Base-by-base conservation (phyloP, 306 rosid genomes). In the Vicia sativa region DNA sequence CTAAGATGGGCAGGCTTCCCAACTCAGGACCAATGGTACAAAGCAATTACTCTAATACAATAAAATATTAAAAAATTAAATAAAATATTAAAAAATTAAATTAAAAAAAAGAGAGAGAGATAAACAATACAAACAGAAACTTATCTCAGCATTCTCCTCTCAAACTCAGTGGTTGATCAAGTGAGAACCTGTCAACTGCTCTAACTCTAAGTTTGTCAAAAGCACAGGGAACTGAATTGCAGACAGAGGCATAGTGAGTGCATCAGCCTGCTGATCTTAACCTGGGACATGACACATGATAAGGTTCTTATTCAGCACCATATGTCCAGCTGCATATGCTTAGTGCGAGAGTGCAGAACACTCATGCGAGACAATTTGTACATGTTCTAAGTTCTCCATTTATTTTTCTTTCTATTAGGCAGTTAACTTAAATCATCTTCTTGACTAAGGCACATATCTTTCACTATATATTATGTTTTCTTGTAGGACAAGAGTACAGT, bases 301-400 rank as follows among this genome's bases (percentile, higher is more conserved):
- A 50, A 50, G 28, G 29, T 28, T 50, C n/a, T 50, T 50, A 50
- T 9, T 50, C 29, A 50, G 28, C n/a, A 19, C 57, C 57, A 50
- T 50, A 50, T 50, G n/a, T 21, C 29, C 58, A 21, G 14, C 31
- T 52, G 31, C 31, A 19, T 52, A 11, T 52, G 14, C 31, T 52
- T 21, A 52, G 58, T 52, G 58, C 2, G 7, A 52, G 29, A 21
- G 28, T 10, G 29, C 9, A 53, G 4, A 52, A 21, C 58, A 23
- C 15, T n/a, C 11, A 11, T 53, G 13, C 15, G 16, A 53, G 59
- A 11, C 16, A 53, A 53, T 23, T 53, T 53, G 35, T 53, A 53
- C 59, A 11, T 23, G 59, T 23, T 53, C 14, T 14, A 53, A 23
- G 59, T 23, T 53, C 34, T 53, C 59, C 14, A 11, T 52, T 10